Percentiles rank a stretch among this genome's conserved stretches.
These are phyloP conservation scores for Populus alba DNA, from an alignment of 345 rosid species.

Conservation along the genomic window DNA sequence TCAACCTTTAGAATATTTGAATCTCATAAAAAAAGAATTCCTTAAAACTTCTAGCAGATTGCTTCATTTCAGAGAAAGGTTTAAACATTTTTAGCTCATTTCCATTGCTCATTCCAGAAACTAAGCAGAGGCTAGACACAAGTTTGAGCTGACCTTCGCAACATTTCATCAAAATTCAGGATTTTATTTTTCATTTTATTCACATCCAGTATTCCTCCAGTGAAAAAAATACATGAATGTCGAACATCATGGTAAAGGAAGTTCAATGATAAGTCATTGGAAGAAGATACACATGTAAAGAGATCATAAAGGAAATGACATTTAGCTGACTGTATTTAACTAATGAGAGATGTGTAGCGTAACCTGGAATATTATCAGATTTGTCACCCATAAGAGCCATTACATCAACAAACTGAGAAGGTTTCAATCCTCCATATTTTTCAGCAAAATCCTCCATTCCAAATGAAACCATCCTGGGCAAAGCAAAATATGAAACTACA, in stretches of 20 bases:
- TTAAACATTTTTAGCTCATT: neutral
- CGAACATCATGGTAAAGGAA: neutral
- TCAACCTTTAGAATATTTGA: neutral
- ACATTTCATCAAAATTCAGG: neutral
- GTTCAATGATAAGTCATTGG: neutral
- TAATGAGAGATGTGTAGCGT: neutral
- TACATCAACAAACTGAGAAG: conserved; percentile 85
- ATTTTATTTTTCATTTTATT: no score
- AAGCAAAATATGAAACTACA: conserved; percentile 18
- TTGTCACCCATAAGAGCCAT: conserved; percentile 80
- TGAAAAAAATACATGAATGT: neutral
- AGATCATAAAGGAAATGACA: neutral
- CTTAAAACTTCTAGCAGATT: neutral
- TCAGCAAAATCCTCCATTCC: conserved; percentile 90
- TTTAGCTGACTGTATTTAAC: neutral
- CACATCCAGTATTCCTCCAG: no score
- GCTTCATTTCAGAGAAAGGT: neutral
- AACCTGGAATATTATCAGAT: conserved; percentile 92
- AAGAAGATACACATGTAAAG: neutral
- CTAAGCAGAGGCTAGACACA: neutral
- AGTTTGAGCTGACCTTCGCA: neutral
- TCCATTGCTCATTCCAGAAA: neutral
- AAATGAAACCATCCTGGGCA: conserved; percentile 81
- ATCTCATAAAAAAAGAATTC: conserved; percentile 1
- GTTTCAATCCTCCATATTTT: conserved; percentile 66